These are phyloP conservation scores for Microcos paniculata DNA, from an alignment of 345 rosid genomes.

Conservation along the genomic window DNA sequence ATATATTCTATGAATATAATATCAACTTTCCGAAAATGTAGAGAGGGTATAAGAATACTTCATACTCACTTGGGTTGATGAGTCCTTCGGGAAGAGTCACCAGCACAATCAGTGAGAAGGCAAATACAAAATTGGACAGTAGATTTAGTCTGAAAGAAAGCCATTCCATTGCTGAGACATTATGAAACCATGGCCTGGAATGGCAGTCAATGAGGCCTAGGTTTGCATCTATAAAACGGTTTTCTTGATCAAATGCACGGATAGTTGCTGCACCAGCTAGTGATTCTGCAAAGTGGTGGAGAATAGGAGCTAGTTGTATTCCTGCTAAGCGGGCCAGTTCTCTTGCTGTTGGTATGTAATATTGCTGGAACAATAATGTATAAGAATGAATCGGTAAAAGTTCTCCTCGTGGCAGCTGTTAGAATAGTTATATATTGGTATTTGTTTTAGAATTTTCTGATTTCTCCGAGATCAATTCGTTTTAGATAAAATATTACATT, in stretches of 20 bases:
- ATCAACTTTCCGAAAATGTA: not conserved
- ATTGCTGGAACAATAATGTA: constrained; percentile 47
- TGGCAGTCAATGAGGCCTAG: constrained; percentile 67
- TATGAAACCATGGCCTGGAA: constrained; percentile 97
- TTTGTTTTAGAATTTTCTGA: not conserved
- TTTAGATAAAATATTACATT: not conserved
- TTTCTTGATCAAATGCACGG: constrained; percentile 78
- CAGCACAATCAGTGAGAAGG: constrained; percentile 78
- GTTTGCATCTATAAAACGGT: constrained; percentile 62
- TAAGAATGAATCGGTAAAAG: not conserved
- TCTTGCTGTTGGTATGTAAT: constrained; percentile 93
- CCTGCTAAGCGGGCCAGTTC: constrained; percentile 85
- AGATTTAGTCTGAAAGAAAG: constrained; percentile 85
- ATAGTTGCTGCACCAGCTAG: constrained; percentile 90
- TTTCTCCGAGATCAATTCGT: not conserved
- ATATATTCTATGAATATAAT: not conserved
- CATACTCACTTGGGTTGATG: constrained; percentile 81
- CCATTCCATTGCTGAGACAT: constrained; percentile 92
- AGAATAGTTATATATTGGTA: not conserved
- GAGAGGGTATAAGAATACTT: not conserved
- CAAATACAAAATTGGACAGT: constrained; percentile 87
- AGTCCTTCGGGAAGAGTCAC: constrained; percentile 92
- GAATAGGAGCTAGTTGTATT: constrained; percentile 85
- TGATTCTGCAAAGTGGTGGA: constrained; percentile 94
- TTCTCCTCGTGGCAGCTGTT: not conserved